Conservation (phyloP, 352 stramenopile species). For the Pythium sp. region DNA sequence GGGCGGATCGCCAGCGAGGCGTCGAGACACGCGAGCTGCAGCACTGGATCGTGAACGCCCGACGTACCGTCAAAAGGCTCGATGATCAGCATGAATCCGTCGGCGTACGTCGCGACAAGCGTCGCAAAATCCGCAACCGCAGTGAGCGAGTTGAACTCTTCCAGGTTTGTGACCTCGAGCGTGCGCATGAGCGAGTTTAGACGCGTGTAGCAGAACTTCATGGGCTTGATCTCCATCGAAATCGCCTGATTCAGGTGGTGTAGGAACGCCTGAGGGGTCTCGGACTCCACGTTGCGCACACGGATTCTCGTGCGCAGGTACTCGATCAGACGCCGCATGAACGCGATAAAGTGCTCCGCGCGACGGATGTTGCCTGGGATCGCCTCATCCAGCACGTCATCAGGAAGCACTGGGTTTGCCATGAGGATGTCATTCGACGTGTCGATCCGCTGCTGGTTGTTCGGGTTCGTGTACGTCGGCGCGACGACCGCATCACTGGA, state of each 20-base stretch:
- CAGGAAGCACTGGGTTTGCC: conserved; percentile 81
- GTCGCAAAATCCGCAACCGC: conserved; percentile 98
- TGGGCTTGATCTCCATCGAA: conserved; percentile 94
- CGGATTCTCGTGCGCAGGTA: conserved; percentile 86
- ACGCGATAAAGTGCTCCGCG: conserved; percentile 97
- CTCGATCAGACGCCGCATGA: conserved; percentile 97
- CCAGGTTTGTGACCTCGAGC: conserved; percentile 96
- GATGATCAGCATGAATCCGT: conserved; percentile 98
- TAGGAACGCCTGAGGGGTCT: conserved; percentile 97
- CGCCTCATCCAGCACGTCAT: conserved; percentile 95
- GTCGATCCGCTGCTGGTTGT: conserved; percentile 40
- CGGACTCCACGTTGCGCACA: conserved; percentile 91
- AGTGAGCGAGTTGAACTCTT: conserved; percentile 95
- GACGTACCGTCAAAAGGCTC: conserved; percentile 90
- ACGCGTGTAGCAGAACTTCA: conserved; percentile 98
- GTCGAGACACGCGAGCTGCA: conserved; percentile 97
- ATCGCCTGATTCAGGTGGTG: conserved; percentile 93
- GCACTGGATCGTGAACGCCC: conserved; percentile 77
- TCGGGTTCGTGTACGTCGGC: conserved; percentile 46
- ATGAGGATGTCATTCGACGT: conserved; percentile 64
- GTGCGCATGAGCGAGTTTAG: conserved; percentile 96
- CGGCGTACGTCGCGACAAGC: conserved; percentile 95
- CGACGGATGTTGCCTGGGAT: conserved; percentile 97
- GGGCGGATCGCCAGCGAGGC: conserved; percentile 97
- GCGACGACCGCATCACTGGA: conserved; percentile 82